phyloP scores from a whole-genome alignment of 108 stramenopile species.

The Cyclotella choctawhatcheeana region DNA sequence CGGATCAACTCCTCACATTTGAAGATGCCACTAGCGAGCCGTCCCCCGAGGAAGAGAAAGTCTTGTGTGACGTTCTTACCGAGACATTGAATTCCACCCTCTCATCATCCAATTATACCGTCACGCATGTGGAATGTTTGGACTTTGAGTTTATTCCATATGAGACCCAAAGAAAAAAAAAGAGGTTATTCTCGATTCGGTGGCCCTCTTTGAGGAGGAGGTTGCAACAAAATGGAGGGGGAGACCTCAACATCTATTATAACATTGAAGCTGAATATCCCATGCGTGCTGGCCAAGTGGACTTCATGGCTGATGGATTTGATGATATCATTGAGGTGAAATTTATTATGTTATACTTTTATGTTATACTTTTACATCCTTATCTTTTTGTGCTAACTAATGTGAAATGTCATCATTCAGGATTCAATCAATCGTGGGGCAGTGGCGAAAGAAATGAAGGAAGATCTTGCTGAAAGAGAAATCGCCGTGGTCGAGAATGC shows the following conservation, averaged over 20 bases:
- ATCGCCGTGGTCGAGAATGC: background rate
- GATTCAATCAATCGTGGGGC: conserved; percentile 5
- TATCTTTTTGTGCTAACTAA: background rate
- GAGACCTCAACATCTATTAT: conserved; percentile 3
- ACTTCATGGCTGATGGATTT: conserved; percentile 2
- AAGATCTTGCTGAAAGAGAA: background rate
- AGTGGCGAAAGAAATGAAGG: background rate
- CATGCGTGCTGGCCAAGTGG: background rate
- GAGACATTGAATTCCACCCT: background rate
- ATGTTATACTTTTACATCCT: background rate
- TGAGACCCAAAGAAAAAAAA: background rate
- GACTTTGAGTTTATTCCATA: conserved; percentile 5
- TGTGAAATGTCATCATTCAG: too few species aligned
- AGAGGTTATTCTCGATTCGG: background rate
- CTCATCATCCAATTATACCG: background rate
- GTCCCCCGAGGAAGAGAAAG: background rate
- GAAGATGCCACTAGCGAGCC: conserved; percentile 5
- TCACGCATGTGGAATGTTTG: background rate
- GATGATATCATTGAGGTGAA: conserved; percentile 8
- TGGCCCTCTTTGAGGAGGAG: background rate
- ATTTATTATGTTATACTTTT: background rate
- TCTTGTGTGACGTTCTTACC: background rate
- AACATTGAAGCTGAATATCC: conserved; percentile 10
- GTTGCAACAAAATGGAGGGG: background rate
- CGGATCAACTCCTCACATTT: background rate